phyloP scores from a whole-genome alignment of 2,329 filamentous ascomycete species.

The Diplodia mutila region DNA sequence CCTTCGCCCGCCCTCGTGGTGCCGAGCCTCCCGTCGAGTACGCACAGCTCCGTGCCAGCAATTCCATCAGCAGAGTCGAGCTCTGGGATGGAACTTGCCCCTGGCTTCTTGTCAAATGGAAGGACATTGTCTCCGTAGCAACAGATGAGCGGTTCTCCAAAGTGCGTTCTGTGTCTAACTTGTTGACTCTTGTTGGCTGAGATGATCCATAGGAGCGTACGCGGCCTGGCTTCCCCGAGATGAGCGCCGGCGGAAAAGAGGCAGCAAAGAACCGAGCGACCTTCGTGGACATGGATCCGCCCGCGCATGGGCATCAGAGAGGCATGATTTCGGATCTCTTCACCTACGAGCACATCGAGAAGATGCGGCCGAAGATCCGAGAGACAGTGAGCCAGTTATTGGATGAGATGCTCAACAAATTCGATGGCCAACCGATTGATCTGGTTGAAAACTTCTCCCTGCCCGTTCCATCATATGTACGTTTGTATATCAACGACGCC shows the following conservation, averaged over 20 bases:
- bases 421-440: constrained; percentile 47
- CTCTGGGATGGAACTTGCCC: constrained; percentile 53
- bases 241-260: constrained; percentile 51
- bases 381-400: constrained; percentile 52
- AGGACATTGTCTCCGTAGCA: constrained; percentile 51
- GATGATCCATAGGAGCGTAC: constrained; percentile 25
- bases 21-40: constrained; percentile 52
- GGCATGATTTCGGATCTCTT: constrained; percentile 55
- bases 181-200: too few relatives aligned
- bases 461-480: constrained; percentile 53
- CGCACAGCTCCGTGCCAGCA: constrained; percentile 47
- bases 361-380: constrained; percentile 52
- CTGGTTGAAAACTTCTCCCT: constrained; percentile 54
- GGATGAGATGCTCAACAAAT: constrained; percentile 45
- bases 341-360: constrained; percentile 43
- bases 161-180: not conserved
- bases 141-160: constrained; percentile 54
- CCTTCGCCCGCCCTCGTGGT: constrained; percentile 46
- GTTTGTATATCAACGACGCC: too few relatives aligned
- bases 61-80: constrained; percentile 51
- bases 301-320: constrained; percentile 53
- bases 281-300: constrained; percentile 58
- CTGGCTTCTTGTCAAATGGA: constrained; percentile 55
- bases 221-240: constrained; percentile 53
- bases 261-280: constrained; percentile 56